These are phyloP conservation scores for Artemisia annua DNA, from an alignment of 129 eudicot genomes.

Conservation along the genomic window DNA sequence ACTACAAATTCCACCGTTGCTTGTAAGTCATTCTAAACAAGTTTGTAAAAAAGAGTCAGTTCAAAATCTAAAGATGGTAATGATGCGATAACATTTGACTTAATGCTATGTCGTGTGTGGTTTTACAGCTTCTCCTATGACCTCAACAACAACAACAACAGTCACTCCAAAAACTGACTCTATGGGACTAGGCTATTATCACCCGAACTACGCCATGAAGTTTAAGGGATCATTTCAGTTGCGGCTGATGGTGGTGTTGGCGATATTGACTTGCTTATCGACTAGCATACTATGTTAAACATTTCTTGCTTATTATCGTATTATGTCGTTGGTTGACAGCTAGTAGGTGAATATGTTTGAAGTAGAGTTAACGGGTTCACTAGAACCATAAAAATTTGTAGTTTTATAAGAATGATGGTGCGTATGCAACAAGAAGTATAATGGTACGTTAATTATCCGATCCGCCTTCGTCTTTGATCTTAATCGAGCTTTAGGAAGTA, in stretches of 20 bases:
- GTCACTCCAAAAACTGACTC: conserved; percentile 15
- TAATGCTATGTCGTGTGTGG: not conserved
- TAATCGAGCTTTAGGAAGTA: too few species aligned
- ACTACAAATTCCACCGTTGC: conserved; percentile 30
- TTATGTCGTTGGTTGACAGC: not conserved
- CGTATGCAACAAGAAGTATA: too few species aligned
- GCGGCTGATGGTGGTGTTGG: conserved; percentile 14
- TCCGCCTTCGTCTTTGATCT: too few species aligned
- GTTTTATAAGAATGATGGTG: too few species aligned
- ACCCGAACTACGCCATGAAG: conserved; percentile 20
- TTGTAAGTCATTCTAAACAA: conserved; percentile 28
- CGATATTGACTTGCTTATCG: conserved; percentile 5
- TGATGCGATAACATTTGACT: not conserved
- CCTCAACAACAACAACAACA: conserved; percentile 6
- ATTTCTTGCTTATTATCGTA: not conserved
- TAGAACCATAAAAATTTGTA: not conserved
- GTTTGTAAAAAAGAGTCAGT: not conserved
- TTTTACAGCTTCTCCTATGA: conserved; percentile 33
- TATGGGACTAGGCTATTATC: conserved; percentile 28
- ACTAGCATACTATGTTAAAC: conserved; percentile 11
- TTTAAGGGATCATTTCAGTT: conserved; percentile 12
- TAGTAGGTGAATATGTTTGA: too few species aligned
- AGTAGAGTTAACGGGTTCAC: not conserved
- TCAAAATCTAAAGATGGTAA: not conserved
- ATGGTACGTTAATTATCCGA: too few species aligned